Base-by-base conservation (phyloP, 2,329 filamentous ascomycete genomes). In the Pyrenophora tritici-repentis region DNA sequence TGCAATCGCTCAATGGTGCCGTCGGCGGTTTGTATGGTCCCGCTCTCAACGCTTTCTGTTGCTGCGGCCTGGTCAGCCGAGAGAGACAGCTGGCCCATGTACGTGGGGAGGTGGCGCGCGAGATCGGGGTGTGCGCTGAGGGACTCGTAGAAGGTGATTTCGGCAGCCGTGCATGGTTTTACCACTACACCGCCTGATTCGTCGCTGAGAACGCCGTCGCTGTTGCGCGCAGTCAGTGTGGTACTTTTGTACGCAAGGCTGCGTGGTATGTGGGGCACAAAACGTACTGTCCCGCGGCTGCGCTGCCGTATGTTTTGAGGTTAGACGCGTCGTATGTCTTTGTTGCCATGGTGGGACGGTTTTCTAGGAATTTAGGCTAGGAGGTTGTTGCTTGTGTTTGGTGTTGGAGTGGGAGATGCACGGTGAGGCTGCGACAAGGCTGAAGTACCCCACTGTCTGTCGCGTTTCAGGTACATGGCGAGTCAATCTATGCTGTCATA, bases 141-240 rank as follows among this genome's bases (percentile, higher is more conserved):
- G 33, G 85, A 84, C 71, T 96, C 85, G 79, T 99, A 99, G 74
- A 99, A 99, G 37, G 86, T 82, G 64, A 97, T 85, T 76, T 99
- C 94, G 58, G 86, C 81, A 56, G 85, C 77, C 0, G 90, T 96
- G 74, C 93, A 97, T 14, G 94, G 94, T 76, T 99, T 99, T 70
- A 97, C 90, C 71, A 99, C 89, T 29, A 97, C 80, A 58, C 88
- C 85, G 70, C 94, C 94, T 45, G 90, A 86, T 47, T 83, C 80
- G 68, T 96, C 91, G 70, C 88, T 91, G 65, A 96, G 84, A 39
- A 96, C 93, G 59, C 94, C 94, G 62, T 95, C 92, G 76, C 92
- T 97, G 69, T 13, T 40, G 44, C 32, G 43, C 6, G 33, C 34
- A 58, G 42, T 37, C 43, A 50, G 50, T 32, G 22, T 40, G 22